Evolutionary conservation across 2,329 filamentous ascomycete species (phyloP).

Genomic region (Aspergillus phoenicis): DNA sequence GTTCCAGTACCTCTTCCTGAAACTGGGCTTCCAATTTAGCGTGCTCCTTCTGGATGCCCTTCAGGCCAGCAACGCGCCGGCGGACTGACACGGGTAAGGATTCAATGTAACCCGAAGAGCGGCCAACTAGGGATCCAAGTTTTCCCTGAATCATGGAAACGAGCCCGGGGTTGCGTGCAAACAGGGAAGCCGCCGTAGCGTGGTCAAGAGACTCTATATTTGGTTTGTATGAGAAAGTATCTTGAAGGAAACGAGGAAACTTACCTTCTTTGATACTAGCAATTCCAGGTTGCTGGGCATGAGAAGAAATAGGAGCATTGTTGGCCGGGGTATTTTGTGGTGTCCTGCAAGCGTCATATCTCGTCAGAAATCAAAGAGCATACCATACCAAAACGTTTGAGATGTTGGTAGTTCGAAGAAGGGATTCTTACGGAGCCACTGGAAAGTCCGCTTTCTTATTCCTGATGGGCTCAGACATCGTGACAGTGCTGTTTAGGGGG

Average conservation of each 20-base stretch:
- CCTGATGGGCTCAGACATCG: conserved; percentile 69
- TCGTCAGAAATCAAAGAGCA: conserved; percentile 25
- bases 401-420: background rate
- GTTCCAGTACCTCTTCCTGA: conserved; percentile 94
- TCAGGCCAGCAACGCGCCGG: conserved; percentile 89
- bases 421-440: conserved; percentile 63
- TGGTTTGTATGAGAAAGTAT: conserved; percentile 9
- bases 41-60: conserved; percentile 98
- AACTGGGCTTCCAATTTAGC: conserved; percentile 98
- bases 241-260: conserved; percentile 33
- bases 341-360: conserved; percentile 64
- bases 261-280: conserved; percentile 96
- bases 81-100: conserved; percentile 86
- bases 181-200: conserved; percentile 83
- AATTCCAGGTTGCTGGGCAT: conserved; percentile 92
- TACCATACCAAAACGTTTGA: conserved; percentile 3
- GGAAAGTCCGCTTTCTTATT: conserved; percentile 66
- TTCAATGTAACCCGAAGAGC: conserved; percentile 97
- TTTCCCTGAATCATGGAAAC: conserved; percentile 98
- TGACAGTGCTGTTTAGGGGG: conserved; percentile 20
- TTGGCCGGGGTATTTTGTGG: conserved; percentile 97
- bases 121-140: conserved; percentile 87
- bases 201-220: conserved; percentile 83
- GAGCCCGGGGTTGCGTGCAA: conserved; percentile 91
- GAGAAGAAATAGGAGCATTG: conserved; percentile 95